These are phyloP conservation scores for Claviceps fusiformis DNA, from an alignment of 2,329 filamentous ascomycete species.

Conservation along the genomic window DNA sequence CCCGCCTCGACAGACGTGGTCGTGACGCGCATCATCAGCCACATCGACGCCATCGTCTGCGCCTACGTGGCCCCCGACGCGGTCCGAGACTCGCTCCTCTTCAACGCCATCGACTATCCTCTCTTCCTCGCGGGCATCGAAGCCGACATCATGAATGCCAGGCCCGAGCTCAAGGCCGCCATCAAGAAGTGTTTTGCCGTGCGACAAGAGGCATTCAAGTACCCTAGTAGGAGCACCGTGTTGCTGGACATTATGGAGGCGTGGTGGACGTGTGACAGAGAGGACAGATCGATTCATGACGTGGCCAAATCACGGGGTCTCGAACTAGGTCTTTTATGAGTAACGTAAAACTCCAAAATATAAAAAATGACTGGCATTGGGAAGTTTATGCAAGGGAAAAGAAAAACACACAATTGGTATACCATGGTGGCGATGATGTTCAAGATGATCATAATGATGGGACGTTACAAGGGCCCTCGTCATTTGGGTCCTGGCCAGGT, in stretches of 20 bases:
- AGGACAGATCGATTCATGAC: neutral
- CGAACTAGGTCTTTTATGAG: slow-evolving; percentile 1
- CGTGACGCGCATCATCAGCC: slow-evolving; percentile 1
- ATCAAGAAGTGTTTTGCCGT: slow-evolving; percentile 1
- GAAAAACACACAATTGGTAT: too few relatives aligned
- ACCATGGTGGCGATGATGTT: neutral
- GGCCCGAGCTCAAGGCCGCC: neutral
- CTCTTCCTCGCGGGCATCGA: slow-evolving; percentile 1
- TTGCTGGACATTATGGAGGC: neutral
- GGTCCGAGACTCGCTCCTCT: neutral
- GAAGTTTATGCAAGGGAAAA: too few relatives aligned
- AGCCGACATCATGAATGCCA: neutral
- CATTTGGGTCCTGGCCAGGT: too few relatives aligned
- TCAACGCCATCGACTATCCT: slow-evolving; percentile 3
- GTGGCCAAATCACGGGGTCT: neutral
- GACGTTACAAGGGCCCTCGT: too few relatives aligned
- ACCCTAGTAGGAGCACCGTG: neutral
- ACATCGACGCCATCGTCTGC: neutral
- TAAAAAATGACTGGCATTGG: too few relatives aligned
- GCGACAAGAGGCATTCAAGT: neutral
- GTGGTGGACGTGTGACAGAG: neutral
- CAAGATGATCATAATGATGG: neutral
- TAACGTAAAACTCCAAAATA: too few relatives aligned
- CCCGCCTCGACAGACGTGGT: neutral
- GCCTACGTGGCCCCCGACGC: neutral